Conservation (phyloP, 306 rosid species). For the Vicia villosa region DNA sequence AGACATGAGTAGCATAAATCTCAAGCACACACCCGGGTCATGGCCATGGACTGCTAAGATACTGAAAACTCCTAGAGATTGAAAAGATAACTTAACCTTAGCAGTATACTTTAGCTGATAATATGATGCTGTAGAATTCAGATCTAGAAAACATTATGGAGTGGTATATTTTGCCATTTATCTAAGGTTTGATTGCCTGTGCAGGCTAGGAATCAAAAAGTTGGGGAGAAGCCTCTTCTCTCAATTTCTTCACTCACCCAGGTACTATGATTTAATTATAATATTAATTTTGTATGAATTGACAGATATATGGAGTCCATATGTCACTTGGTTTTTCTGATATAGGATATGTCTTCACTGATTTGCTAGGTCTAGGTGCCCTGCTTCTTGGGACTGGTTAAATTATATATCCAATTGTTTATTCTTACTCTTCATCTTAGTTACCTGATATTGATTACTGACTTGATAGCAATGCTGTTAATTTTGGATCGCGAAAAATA, state of each 20-base stretch:
- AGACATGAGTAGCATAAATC: not conserved
- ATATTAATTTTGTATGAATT: conserved; percentile 22
- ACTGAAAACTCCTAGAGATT: not conserved
- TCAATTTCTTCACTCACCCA: conserved; percentile 80
- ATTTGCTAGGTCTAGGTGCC: not conserved
- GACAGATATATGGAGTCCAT: conserved; percentile 14
- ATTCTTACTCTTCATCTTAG: conserved; percentile 2
- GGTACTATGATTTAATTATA: conserved; percentile 51
- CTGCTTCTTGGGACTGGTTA: conserved; percentile 30
- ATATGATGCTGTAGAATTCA: conserved; percentile 22
- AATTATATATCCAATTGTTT: not conserved
- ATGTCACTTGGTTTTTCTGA: conserved; percentile 8
- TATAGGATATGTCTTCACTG: conserved; percentile 6
- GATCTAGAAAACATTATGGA: not conserved
- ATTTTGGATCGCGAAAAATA: too few relatives aligned
- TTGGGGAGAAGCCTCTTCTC: conserved; percentile 98
- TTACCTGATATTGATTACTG: conserved; percentile 21
- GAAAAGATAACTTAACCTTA: conserved; percentile 8
- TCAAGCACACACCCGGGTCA: not conserved
- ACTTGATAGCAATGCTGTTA: too few relatives aligned
- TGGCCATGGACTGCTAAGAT: not conserved
- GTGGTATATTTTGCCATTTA: conserved; percentile 25
- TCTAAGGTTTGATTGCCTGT: conserved; percentile 44
- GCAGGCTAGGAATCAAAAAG: conserved; percentile 96
- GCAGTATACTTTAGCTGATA: conserved; percentile 7